phyloP scores from a whole-genome alignment of 495 filamentous ascomycete species.

The Penicillium soppii region DNA sequence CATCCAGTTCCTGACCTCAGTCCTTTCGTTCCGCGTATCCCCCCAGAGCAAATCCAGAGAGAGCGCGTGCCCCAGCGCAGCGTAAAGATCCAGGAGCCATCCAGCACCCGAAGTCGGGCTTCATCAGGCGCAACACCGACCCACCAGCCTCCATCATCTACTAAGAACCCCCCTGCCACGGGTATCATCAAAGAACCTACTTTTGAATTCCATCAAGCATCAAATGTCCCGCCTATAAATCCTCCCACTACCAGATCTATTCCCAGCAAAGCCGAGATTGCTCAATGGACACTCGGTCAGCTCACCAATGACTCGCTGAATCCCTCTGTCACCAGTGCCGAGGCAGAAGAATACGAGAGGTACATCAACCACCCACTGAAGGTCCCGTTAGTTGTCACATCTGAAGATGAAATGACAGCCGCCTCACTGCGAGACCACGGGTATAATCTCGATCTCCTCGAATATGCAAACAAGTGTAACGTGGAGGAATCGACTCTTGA shows the following conservation, averaged over 20 bases:
- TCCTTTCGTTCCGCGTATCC: slow-evolving; percentile 73
- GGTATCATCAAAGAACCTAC: slow-evolving; percentile 49
- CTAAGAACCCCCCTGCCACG: slow-evolving; percentile 26
- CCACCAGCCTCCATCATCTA: slow-evolving; percentile 32
- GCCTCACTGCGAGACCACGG: slow-evolving; percentile 38
- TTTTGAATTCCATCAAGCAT: slow-evolving; percentile 18
- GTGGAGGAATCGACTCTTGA: slow-evolving; percentile 33
- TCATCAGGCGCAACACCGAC: slow-evolving; percentile 2
- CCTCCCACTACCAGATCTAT: slow-evolving; percentile 19
- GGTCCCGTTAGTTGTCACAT: slow-evolving; percentile 81
- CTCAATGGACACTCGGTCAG: slow-evolving; percentile 85
- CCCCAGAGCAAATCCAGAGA: slow-evolving; percentile 37
- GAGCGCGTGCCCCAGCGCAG: slow-evolving; percentile 40
- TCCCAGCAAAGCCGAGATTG: slow-evolving; percentile 62
- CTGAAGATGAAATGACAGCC: slow-evolving; percentile 56
- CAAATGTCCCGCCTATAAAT: slow-evolving; percentile 25
- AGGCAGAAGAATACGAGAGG: slow-evolving; percentile 82
- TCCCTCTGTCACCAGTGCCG: slow-evolving; percentile 68
- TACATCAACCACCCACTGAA: slow-evolving; percentile 90
- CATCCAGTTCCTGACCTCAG: slow-evolving; percentile 74
- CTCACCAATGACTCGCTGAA: slow-evolving; percentile 77
- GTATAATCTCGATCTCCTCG: slow-evolving; percentile 65
- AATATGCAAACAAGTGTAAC: slow-evolving; percentile 63
- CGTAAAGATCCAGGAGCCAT: slow-evolving; percentile 47
- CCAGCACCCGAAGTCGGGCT: slow-evolving; percentile 4